Evolutionary conservation across 352 stramenopile genomes (phyloP).

Genomic region (Pythium grandisporangium): DNA sequence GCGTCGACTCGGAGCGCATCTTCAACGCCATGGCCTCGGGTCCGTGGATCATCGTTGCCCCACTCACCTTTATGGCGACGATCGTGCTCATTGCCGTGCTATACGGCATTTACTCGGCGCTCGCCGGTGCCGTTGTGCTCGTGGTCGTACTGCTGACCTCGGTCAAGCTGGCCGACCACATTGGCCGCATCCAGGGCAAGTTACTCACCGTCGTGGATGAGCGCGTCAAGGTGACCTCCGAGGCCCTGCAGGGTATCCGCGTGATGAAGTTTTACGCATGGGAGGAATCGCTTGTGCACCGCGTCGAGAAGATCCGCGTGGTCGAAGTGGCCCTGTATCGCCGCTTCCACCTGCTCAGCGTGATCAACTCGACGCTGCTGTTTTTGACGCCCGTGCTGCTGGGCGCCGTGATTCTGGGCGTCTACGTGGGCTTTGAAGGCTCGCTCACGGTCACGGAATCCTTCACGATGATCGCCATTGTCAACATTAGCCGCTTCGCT

Average conservation of each 20-base stretch:
- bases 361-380: slow-evolving; percentile 48
- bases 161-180: slow-evolving; percentile 7
- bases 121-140: slow-evolving; percentile 11
- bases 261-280: slow-evolving; percentile 90
- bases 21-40: slow-evolving; percentile 23
- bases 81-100: slow-evolving; percentile 20
- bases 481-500: slow-evolving; percentile 44
- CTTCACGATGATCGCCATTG: slow-evolving; percentile 43
- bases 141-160: slow-evolving; percentile 12
- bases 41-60: slow-evolving; percentile 18
- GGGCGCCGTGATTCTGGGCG: slow-evolving; percentile 23
- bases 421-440: slow-evolving; percentile 28
- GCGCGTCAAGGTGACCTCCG: slow-evolving; percentile 89
- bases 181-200: slow-evolving; percentile 13
- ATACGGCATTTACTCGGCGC: slow-evolving; percentile 8
- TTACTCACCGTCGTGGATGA: slow-evolving; percentile 26
- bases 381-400: slow-evolving; percentile 44
- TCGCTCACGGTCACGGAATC: slow-evolving; percentile 32
- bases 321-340: slow-evolving; percentile 32
- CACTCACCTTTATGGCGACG: slow-evolving; percentile 18
- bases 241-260: slow-evolving; percentile 85
- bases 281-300: slow-evolving; percentile 33
- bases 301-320: slow-evolving; percentile 29
- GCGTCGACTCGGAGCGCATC: slow-evolving; percentile 28
- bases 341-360: slow-evolving; percentile 46